Evolutionary conservation across 2,329 filamentous ascomycete genomes (phyloP), one percentile per base, ranked within the genome.

Genomic region (Clarireedia monteithiana): DNA sequence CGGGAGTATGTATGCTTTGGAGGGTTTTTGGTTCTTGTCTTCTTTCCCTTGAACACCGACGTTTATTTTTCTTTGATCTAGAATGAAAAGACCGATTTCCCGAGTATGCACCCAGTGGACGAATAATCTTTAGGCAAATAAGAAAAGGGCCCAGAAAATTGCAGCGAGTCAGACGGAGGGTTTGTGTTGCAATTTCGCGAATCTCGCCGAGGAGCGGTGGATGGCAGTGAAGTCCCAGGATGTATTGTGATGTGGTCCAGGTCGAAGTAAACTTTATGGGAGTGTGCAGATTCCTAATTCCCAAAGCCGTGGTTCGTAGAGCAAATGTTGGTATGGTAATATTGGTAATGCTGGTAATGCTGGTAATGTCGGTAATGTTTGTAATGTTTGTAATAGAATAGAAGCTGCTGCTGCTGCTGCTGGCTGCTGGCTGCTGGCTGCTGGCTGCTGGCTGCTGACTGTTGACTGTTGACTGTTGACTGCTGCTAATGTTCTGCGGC

Each of bases 181-280:
- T 6, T n/a, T 34, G 45, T 49, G 45, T 49, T 36, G 52, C 46
- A 55, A 55, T 50, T 50, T 50, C 46, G 52, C 34, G 48, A 50
- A 49, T 36, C 52, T 50, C 48, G 36, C 52, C 52, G 52, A 54
- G 38, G 52, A 24, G 36, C 39, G 36, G 38, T 42, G 45, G 36
- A 49, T 34, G 45, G 36, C 40, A 53, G 24, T 4, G n/a, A 49
- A 27, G 23, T 42, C 30, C 42, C 38, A 53, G 51, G 51, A 39
- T 49, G 36, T 34, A 44, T 47, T 42, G 17, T 40, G 17, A 40
- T n/a, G 39, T 40, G 15, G 9, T 38, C 17, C 39, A 40, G 20
- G 42, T n/a, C n/a, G n/a, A 45, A 7, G 7, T 6, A 24, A 45
- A 45, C n/a, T 12, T 17, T 12, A 24, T 20, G 17, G n/a, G 42